Evolutionary conservation across 352 stramenopile genomes (phyloP).

Genomic region (Pythium phragmiticola): DNA sequence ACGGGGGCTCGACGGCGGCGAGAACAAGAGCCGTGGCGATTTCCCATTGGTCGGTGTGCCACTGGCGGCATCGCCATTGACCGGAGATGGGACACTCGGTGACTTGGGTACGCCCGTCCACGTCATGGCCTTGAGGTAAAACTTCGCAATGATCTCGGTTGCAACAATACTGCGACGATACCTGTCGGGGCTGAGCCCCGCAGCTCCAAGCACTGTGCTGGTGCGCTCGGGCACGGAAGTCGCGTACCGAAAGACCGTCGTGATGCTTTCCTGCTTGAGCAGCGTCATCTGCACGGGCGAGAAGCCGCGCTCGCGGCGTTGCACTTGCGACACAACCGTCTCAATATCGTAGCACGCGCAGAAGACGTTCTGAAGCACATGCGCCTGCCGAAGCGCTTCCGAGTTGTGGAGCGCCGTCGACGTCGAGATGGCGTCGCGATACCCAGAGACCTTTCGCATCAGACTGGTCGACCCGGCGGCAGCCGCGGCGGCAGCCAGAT

Average conservation of each 20-base stretch:
- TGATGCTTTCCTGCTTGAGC: slow-evolving; percentile 56
- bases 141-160: slow-evolving; percentile 70
- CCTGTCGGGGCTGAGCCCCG: slow-evolving; percentile 33
- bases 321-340: slow-evolving; percentile 58
- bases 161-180: slow-evolving; percentile 60
- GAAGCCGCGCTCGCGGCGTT: slow-evolving; percentile 54
- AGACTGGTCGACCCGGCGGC: slow-evolving; percentile 27
- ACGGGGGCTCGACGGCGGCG: slow-evolving; percentile 16
- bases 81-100: slow-evolving; percentile 10
- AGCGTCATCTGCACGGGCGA: slow-evolving; percentile 68
- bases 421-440: slow-evolving; percentile 55
- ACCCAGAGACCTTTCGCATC: slow-evolving; percentile 34
- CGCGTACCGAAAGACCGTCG: slow-evolving; percentile 61
- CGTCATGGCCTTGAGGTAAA: slow-evolving; percentile 71
- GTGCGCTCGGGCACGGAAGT: slow-evolving; percentile 33
- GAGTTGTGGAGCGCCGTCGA: slow-evolving; percentile 75
- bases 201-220: slow-evolving; percentile 5
- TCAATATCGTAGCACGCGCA: slow-evolving; percentile 76
- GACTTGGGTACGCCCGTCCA: slow-evolving; percentile 64
- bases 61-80: slow-evolving; percentile 3
- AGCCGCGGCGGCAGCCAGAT: slow-evolving; percentile 8
- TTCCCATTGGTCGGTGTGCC: background rate
- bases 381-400: slow-evolving; percentile 57
- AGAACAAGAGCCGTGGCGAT: slow-evolving; percentile 21
- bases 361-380: slow-evolving; percentile 69